phyloP scores from a whole-genome alignment of 768 basidiomycete species.

The Exsudoporus frostii region DNA sequence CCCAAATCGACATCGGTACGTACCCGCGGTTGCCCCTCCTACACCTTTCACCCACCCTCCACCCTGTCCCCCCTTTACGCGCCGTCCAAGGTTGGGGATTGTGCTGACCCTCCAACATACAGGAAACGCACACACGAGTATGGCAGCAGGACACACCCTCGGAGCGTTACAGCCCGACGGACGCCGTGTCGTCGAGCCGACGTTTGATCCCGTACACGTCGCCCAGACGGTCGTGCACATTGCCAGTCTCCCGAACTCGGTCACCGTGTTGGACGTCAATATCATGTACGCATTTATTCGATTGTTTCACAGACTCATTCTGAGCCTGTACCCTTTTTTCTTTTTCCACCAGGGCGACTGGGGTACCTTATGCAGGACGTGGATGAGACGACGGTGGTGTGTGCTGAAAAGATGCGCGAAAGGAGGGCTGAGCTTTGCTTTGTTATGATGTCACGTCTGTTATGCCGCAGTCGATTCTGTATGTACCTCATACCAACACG shows the following conservation, averaged over 20 bases:
- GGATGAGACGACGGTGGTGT: slow-evolving; percentile 20
- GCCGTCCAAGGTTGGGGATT: too few relatives aligned
- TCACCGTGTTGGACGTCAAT: slow-evolving; percentile 66
- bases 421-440: too few relatives aligned
- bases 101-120: too few relatives aligned
- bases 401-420: too few relatives aligned
- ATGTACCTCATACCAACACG: too few relatives aligned
- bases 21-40: neutral
- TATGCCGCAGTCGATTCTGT: neutral
- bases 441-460: too few relatives aligned
- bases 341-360: slow-evolving; percentile 40
- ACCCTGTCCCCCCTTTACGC: too few relatives aligned
- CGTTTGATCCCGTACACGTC: slow-evolving; percentile 71
- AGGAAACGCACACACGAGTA: slow-evolving; percentile 60
- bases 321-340: neutral
- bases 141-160: slow-evolving; percentile 44
- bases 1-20: slow-evolving; percentile 80
- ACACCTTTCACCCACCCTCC: too few relatives aligned
- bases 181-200: slow-evolving; percentile 49
- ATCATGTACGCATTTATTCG: slow-evolving; percentile 56
- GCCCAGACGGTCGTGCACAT: slow-evolving; percentile 70
- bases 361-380: slow-evolving; percentile 47
- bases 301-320: neutral
- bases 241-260: slow-evolving; percentile 62
- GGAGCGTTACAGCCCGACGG: slow-evolving; percentile 75